Base-by-base conservation (phyloP, 179 eudicot genomes). In the Gypsophila paniculata region DNA sequence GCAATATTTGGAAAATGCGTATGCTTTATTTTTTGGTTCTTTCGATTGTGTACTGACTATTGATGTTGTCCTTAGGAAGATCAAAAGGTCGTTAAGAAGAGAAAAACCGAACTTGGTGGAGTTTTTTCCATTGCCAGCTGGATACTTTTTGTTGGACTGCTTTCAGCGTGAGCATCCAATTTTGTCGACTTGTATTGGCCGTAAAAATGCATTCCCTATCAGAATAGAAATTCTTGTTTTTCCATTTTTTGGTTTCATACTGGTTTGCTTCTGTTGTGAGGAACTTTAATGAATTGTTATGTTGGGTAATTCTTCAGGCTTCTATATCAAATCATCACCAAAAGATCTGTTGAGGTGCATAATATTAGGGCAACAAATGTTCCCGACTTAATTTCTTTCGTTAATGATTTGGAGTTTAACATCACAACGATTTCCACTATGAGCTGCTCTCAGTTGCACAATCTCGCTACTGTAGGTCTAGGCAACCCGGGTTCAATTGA, bases 91-190 rank as follows among this genome's bases (percentile, higher is more conserved):
- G 93, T 90, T 57, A 79, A 29, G 75, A 94, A 94, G 84, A 85
- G 99, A 54, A 94, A 94, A 78, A 94, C 99, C 39, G 99, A 94
- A 86, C 91, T 94, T 65, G 99, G 99, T 48, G 99, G 99, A 77
- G 65, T 91, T 65, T 86, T 91, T 76, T 94, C 99, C 57, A 83
- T 91, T 48, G 99, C 99, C 36, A 91, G 96, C 78, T 94, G 91
- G 91, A 90, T 94, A 61, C 91, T 94, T 78, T 94, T 91, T 81
- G 80, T 85, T 74, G 99, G 99, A 73, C 85, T 94, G 58, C 80
- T 88, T 76, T 79, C 99, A 48, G 91, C 91, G 96, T 94, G 82
- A 94, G 99, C 88, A 64, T 73, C 42, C 68, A 53, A 25, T 58
- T 58, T 13, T 80, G 14, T 61, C 8, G 29, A 58, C 12, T 8